Percentiles rank a stretch among this genome's conserved stretches.
Conservation (phyloP, 2,329 filamentous ascomycete species). For the Grosmannia clavigera region DNA sequence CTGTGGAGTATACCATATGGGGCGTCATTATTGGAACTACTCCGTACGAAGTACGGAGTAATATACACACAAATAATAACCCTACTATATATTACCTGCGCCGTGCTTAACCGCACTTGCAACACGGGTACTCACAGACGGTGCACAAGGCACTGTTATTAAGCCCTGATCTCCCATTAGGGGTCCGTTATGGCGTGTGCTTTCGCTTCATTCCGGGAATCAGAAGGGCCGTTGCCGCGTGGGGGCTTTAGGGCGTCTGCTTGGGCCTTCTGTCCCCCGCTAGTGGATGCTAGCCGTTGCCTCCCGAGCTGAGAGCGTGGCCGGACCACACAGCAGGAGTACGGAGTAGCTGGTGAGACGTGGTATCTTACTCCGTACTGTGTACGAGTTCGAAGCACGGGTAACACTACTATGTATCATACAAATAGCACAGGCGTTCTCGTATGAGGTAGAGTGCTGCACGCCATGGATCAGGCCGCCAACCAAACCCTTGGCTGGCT, state of each 20-base stretch:
- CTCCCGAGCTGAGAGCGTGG: background rate
- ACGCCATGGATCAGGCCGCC: background rate
- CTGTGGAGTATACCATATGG: background rate
- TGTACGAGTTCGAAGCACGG: too few species aligned
- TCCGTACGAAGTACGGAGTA: background rate
- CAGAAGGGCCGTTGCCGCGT: background rate
- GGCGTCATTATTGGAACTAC: background rate
- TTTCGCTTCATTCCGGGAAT: background rate
- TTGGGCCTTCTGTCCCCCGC: background rate
- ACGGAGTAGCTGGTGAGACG: too few species aligned
- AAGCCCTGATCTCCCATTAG: background rate
- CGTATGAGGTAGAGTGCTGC: background rate
- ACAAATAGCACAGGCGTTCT: too few species aligned
- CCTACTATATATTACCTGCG: background rate
- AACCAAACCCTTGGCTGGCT: background rate
- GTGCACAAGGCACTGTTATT: background rate
- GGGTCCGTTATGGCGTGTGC: background rate
- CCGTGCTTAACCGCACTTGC: too few species aligned
- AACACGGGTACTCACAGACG: background rate
- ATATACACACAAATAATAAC: background rate
- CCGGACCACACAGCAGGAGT: background rate
- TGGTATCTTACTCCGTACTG: too few species aligned
- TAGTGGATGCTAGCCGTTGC: background rate
- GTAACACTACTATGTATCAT: too few species aligned
- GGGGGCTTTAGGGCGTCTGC: background rate